Conservation (phyloP, 2,329 filamentous ascomycete genomes). For the Monilinia fructicola region DNA sequence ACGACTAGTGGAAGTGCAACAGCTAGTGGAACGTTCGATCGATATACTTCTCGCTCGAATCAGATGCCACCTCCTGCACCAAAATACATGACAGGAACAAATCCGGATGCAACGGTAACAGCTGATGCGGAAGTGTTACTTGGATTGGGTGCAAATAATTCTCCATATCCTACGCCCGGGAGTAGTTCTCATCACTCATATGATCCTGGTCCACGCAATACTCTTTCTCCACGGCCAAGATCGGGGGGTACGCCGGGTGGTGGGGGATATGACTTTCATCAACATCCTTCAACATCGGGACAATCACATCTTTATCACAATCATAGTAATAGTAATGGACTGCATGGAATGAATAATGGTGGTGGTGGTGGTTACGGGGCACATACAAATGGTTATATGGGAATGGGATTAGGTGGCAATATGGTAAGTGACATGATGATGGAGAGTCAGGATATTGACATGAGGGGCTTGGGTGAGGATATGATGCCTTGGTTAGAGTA, state of each 20-base stretch:
- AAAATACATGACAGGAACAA: slow-evolving; percentile 39
- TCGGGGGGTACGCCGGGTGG: background rate
- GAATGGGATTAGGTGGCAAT: slow-evolving; percentile 35
- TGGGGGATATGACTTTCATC: slow-evolving; percentile 2
- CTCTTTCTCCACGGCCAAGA: slow-evolving; percentile 1
- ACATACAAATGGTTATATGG: slow-evolving; percentile 28
- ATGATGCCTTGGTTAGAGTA: slow-evolving; percentile 77
- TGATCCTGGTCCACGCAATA: slow-evolving; percentile 25
- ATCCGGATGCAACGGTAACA: slow-evolving; percentile 42
- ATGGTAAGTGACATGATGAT: slow-evolving; percentile 59
- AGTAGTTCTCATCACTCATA: slow-evolving; percentile 27
- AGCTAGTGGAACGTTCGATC: slow-evolving; percentile 38
- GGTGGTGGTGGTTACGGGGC: slow-evolving; percentile 22
- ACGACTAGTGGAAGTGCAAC: slow-evolving; percentile 48
- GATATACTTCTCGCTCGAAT: slow-evolving; percentile 27
- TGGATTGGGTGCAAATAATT: slow-evolving; percentile 47
- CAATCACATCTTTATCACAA: slow-evolving; percentile 1
- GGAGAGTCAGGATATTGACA: slow-evolving; percentile 74
- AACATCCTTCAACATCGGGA: background rate
- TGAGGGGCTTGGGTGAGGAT: slow-evolving; percentile 65
- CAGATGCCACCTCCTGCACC: slow-evolving; percentile 39
- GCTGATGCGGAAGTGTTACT: slow-evolving; percentile 50
- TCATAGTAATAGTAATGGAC: slow-evolving; percentile 3
- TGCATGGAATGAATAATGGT: slow-evolving; percentile 15
- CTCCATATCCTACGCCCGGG: slow-evolving; percentile 40